Conservation (phyloP, 306 rosid species). For the Lathyrus oleraceus region DNA sequence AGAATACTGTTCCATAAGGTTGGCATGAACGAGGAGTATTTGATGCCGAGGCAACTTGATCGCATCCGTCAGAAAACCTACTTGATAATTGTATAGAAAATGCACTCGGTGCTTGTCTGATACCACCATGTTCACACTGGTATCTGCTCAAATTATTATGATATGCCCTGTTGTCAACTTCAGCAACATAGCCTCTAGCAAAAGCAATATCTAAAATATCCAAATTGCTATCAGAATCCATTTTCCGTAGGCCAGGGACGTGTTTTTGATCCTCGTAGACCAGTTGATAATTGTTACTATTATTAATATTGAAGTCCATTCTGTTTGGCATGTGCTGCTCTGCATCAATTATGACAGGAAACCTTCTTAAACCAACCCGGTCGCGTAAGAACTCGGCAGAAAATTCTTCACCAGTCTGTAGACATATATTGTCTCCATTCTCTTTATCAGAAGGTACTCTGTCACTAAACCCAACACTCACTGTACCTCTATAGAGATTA, state of each 20-base stretch:
- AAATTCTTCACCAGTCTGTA: constrained; percentile 92
- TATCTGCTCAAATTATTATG: constrained; percentile 47
- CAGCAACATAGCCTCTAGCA: constrained; percentile 45
- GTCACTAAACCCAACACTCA: constrained; percentile 35
- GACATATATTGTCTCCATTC: constrained; percentile 51
- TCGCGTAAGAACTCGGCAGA: constrained; percentile 75
- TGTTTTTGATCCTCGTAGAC: constrained; percentile 56
- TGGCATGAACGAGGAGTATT: constrained; percentile 50
- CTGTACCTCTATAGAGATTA: constrained; percentile 39
- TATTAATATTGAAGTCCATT: constrained; percentile 40
- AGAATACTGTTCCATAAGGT: constrained; percentile 46
- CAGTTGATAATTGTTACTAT: constrained; percentile 39
- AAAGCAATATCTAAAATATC: constrained; percentile 50
- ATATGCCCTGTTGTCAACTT: constrained; percentile 50
- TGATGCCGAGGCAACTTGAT: constrained; percentile 41
- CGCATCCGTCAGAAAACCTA: constrained; percentile 45
- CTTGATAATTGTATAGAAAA: constrained; percentile 47
- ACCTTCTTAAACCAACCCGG: constrained; percentile 57
- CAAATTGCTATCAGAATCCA: constrained; percentile 48
- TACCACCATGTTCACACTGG: constrained; percentile 50
- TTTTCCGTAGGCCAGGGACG: constrained; percentile 44
- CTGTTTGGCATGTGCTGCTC: constrained; percentile 50
- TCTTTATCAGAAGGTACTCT: constrained; percentile 33
- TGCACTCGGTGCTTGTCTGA: constrained; percentile 46
- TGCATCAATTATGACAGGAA: constrained; percentile 44